A percentile compares a stretch with the other conserved stretches of the same genome.
Evolutionary conservation across 2,329 filamentous ascomycete genomes (phyloP).

Genomic region (Neofusicoccum cordaticola): DNA sequence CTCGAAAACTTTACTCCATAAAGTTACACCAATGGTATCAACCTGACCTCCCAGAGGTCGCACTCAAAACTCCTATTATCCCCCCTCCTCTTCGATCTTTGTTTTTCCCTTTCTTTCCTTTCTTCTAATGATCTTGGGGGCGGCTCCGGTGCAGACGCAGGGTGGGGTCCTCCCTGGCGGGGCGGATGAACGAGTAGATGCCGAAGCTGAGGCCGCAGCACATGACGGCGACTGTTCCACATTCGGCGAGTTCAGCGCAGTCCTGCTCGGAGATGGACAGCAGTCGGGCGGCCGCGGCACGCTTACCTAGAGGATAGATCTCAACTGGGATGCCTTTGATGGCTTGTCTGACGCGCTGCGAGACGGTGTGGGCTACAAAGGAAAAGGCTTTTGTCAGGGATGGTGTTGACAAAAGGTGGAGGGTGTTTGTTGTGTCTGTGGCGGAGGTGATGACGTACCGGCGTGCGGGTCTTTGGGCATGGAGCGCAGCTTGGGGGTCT

Average conservation of each 20-base stretch:
- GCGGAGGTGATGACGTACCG: not conserved
- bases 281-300: not conserved
- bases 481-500: not conserved
- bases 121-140: not conserved
- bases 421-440: too few species aligned
- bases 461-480: not conserved
- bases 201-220: constrained; percentile 2
- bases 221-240: constrained; percentile 11
- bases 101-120: not conserved
- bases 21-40: too few species aligned
- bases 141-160: constrained; percentile 8
- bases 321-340: constrained; percentile 11
- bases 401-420: not conserved
- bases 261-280: not conserved
- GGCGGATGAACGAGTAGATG: constrained; percentile 14
- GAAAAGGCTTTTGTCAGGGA: not conserved
- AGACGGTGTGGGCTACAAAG: not conserved
- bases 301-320: constrained; percentile 14
- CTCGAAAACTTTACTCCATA: too few species aligned
- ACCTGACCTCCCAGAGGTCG: too few species aligned
- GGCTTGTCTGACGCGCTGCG: constrained; percentile 1
- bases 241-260: not conserved
- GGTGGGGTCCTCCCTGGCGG: not conserved
- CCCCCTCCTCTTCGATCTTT: not conserved
- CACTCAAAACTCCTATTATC: too few species aligned